Percentiles rank a stretch among this genome's conserved stretches.
Conservation (phyloP, 768 basidiomycete genomes). For the Lactarius psammicola region DNA sequence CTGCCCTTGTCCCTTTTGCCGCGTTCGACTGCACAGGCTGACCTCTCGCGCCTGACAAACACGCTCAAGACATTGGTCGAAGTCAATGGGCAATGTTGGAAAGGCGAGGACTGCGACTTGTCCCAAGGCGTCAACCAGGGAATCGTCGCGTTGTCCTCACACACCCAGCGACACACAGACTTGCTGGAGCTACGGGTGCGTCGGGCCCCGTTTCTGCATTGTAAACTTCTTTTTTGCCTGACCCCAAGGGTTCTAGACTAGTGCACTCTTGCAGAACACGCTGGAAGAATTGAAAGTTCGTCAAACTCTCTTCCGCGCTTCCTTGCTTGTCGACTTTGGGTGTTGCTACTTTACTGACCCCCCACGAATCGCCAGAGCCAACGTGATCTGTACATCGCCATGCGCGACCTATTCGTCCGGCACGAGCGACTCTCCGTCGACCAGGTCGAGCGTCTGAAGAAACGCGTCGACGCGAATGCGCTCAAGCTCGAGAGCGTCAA, state of each 20-base stretch:
- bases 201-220: constrained; percentile 11
- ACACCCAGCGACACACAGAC: constrained; percentile 71
- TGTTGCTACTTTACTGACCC: neutral
- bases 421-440: constrained; percentile 89
- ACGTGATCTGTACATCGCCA: constrained; percentile 83
- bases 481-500: constrained; percentile 76
- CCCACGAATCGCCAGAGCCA: constrained; percentile 49
- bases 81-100: constrained; percentile 78
- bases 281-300: constrained; percentile 75
- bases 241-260: constrained; percentile 47
- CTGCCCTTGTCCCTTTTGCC: constrained; percentile 14
- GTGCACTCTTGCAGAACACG: constrained; percentile 60
- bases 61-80: constrained; percentile 76
- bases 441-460: constrained; percentile 83
- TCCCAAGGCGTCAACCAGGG: constrained; percentile 76
- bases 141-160: constrained; percentile 60
- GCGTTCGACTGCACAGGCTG: constrained; percentile 54
- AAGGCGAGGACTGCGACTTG: constrained; percentile 77
- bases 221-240: neutral
- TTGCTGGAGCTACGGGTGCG: constrained; percentile 69
- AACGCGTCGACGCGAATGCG: constrained; percentile 74
- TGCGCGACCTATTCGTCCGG: constrained; percentile 81
- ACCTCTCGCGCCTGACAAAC: constrained; percentile 79
- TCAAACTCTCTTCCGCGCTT: constrained; percentile 5
- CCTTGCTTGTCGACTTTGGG: neutral